These are phyloP conservation scores for Aspergillus ostianus DNA, from an alignment of 495 filamentous ascomycete species.

Conservation along the genomic window DNA sequence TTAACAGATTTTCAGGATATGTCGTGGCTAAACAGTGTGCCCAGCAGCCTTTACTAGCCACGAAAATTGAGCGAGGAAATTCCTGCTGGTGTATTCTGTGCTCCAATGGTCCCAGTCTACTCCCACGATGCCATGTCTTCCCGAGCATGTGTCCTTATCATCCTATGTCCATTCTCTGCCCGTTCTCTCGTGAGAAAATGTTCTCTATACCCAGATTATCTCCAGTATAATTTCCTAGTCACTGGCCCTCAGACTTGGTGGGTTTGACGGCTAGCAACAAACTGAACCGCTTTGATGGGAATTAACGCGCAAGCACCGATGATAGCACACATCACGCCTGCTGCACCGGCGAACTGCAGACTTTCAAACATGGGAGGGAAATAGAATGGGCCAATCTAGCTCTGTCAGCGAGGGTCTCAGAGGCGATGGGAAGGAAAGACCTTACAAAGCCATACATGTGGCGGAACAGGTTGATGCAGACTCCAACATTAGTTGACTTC, in stretches of 20 bases:
- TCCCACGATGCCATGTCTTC: too few species aligned
- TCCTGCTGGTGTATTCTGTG: not conserved
- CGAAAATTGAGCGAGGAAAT: not conserved
- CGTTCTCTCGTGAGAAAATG: too few species aligned
- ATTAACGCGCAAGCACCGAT: conserved; percentile 25
- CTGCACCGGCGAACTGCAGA: conserved; percentile 25
- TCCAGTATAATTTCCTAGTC: not conserved
- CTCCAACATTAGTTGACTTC: conserved; percentile 26
- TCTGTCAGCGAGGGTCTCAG: not conserved
- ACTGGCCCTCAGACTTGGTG: not conserved
- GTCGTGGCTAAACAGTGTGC: conserved; percentile 42
- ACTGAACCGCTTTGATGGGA: conserved; percentile 26
- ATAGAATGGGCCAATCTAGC: conserved; percentile 34
- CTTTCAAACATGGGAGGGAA: conserved; percentile 34
- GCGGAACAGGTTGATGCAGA: conserved; percentile 32
- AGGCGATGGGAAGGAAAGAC: not conserved
- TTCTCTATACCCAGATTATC: too few species aligned
- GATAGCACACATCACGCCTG: conserved; percentile 33
- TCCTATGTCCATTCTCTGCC: not conserved
- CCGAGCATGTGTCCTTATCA: not conserved
- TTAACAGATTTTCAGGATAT: conserved; percentile 38
- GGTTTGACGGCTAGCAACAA: conserved; percentile 13
- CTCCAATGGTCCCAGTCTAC: not conserved
- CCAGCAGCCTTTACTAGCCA: conserved; percentile 29
- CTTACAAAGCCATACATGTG: conserved; percentile 38